Evolutionary conservation across 208 protist species (phyloP), one percentile per base, ranked within the genome.

Genomic region (Leishmania martiniquensis): DNA sequence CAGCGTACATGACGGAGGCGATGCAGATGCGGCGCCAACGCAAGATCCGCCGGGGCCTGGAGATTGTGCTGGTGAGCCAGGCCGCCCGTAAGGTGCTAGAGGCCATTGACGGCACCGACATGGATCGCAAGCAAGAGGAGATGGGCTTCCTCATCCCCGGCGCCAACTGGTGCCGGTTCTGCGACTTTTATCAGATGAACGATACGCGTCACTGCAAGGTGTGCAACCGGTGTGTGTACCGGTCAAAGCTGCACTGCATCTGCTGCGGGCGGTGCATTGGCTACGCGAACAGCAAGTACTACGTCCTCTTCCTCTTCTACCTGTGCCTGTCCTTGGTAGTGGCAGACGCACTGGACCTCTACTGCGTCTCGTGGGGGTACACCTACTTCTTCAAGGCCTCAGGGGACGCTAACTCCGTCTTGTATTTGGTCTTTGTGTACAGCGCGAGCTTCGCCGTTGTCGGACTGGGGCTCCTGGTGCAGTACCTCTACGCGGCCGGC

Each of bases 191-290:
- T 78, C 89, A 93, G 81, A 82, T 93, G 62, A 81, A 92, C 25
- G 83, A 90, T 47, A 93, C 89, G 34, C 90, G 94, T 32, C 96
- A 98, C 86, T 98, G 96, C 83, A 72, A 54, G 15, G 71, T 70
- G 22, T 98, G 96, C 77, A 77, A 84, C 44, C 81, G 78, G 37
- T 98, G 97, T 74, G 85, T 97, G 25, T 85, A 84, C 59, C 72
- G 75, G 42, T 89, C 89, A 68, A 88, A 97, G 70, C 80, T 96
- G 76, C 97, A 98, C 83, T 97, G 90, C 72, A 55, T 83, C 66
- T 97, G 84, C 85, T 85, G 97, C 34, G 92, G 91, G 69, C 81
- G 84, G 44, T 98, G 97, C 69, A 86, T 97, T 54, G 94, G 91
- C 17, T 75, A 81, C 34, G 84, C 89, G 15, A 98, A 97, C 81